Evolutionary conservation across 176 grass and related monocot species (phyloP).

Genomic region (Triticum aestivum): IWGSC_CS_RefSeq_v2.1 NC_057805.1:323759701-323760200

Average conservation of each 20-base stretch:
- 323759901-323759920: slow-evolving; percentile 76
- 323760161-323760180: slow-evolving; percentile 83
- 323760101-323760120: slow-evolving; percentile 2
- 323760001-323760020: slow-evolving; percentile 1
- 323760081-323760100: neutral
- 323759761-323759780: slow-evolving; percentile 88
- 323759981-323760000: neutral
- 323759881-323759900: slow-evolving; percentile 90
- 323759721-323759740: slow-evolving; percentile 92
- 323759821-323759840: slow-evolving; percentile 95
- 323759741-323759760: slow-evolving; percentile 64
- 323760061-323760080: neutral
- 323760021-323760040: neutral
- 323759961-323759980: neutral
- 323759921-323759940: slow-evolving; percentile 10
- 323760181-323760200: slow-evolving; percentile 66
- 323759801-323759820: slow-evolving; percentile 84
- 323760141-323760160: slow-evolving; percentile 92
- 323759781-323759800: slow-evolving; percentile 94
- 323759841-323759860: slow-evolving; percentile 83
- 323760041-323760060: slow-evolving; percentile 4
- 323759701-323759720: slow-evolving; percentile 85
- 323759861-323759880: slow-evolving; percentile 93
- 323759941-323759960: neutral
- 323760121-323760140: slow-evolving; percentile 76